Evolutionary conservation across 805 yeast genomes (phyloP).

Genomic region (Lipomyces chichibuensis): DNA sequence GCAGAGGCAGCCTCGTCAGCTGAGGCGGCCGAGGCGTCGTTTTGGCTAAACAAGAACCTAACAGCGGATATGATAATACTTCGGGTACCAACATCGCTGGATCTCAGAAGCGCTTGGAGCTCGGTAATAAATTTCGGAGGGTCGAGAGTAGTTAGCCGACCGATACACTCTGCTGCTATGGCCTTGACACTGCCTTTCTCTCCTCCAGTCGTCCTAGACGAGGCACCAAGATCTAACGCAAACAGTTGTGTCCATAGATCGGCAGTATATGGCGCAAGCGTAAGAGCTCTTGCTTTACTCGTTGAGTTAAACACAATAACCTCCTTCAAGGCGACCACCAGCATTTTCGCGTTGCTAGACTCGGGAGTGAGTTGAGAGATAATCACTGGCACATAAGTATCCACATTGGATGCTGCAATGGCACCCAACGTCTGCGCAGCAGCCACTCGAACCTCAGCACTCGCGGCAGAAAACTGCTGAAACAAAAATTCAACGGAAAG

Average conservation of each 20-base stretch:
- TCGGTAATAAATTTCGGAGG: conserved; percentile 42
- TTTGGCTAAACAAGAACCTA: conserved; percentile 46
- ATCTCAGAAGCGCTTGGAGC: conserved; percentile 40
- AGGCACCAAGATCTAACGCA: conserved; percentile 14
- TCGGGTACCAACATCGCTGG: conserved; percentile 36
- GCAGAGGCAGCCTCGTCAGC: conserved; percentile 33
- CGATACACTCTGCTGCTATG: conserved; percentile 31
- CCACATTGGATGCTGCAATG: conserved; percentile 49
- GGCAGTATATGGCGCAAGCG: conserved; percentile 27
- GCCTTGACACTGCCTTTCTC: conserved; percentile 26
- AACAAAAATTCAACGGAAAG: conserved; percentile 44
- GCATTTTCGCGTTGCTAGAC: conserved; percentile 37
- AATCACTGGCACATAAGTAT: conserved; percentile 48
- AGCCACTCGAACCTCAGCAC: conserved; percentile 47
- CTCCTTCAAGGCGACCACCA: conserved; percentile 45
- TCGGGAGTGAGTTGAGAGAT: conserved; percentile 42
- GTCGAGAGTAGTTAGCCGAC: conserved; percentile 38
- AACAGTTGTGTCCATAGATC: conserved; percentile 37
- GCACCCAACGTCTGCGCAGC: conserved; percentile 61
- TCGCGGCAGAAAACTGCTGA: conserved; percentile 45
- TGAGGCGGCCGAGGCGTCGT: conserved; percentile 24
- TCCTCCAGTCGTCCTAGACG: conserved; percentile 11
- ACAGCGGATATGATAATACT: conserved; percentile 46
- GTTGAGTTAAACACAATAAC: conserved; percentile 24
- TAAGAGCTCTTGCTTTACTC: background rate